Evolutionary conservation across 371 early-diverging fungal genomes (phyloP), one percentile per base, ranked within the genome.

Genomic region (Cokeromyces recurvatus): DNA sequence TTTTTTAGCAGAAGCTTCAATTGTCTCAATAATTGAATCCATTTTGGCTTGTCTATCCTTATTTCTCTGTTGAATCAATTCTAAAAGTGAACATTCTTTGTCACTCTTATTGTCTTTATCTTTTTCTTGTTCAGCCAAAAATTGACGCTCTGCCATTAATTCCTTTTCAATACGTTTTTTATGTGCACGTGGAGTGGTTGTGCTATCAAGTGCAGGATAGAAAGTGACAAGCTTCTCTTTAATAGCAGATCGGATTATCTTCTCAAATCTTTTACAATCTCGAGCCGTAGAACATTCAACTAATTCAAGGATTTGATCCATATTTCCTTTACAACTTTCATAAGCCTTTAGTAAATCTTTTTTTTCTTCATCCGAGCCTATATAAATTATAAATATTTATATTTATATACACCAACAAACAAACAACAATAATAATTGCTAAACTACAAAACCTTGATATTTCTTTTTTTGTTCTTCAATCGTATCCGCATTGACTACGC

Each of bases 331-430:
- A 53, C 56, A 66, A 8, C 62, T 57, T 4, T 62, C 61, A 62
- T 92, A 96, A 5, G 83, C 78, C 7, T 73, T 62, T 10, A 92
- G 36, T 0, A 96, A 65, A 61, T 96, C 96, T 14, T 49, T 43
- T 11, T 63, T 68, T 57, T 96, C 95, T 53, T 95, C 94, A n/a
- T 80, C 81, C 15, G 94, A 92, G 0, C 77, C 86, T 85, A 46
- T 14, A 14, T 29, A 8, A 11, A 11, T n/a, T n/a, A n/a, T n/a
- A n/a, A n/a, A n/a, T n/a, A n/a, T n/a, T n/a, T n/a, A n/a, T n/a
- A n/a, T 7, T 27, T 27, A n/a, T 15, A 43, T 32, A n/a, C 17
- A 23, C 32, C 20, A 4, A 19, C 50, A 15, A 8, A 21, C 34
- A 23, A 19, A 17, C 17, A 41, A 0, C 23, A 7, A 19, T 4